Conservation (phyloP, 2,329 filamentous ascomycete species). For the Monosporascus sp. region DNA sequence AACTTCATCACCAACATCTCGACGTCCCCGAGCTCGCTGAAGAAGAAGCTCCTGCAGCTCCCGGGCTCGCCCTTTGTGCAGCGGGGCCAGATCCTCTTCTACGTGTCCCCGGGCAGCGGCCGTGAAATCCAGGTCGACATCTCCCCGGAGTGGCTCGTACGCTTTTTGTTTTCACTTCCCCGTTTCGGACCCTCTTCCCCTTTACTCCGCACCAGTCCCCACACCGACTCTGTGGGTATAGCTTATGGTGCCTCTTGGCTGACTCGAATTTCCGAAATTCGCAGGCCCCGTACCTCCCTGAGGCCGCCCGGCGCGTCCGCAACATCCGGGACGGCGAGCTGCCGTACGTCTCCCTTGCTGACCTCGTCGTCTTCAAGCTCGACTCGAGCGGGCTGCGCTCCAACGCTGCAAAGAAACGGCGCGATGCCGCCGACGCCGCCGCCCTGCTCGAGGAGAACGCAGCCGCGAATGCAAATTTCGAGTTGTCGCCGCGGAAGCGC, state of each 20-base stretch:
- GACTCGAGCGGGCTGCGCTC: slow-evolving; percentile 16
- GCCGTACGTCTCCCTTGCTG: slow-evolving; percentile 19
- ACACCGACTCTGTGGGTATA: too few relatives aligned
- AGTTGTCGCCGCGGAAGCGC: background rate
- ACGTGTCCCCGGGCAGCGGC: slow-evolving; percentile 10
- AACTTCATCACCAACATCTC: slow-evolving; percentile 21
- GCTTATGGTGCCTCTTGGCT: too few relatives aligned
- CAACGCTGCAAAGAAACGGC: slow-evolving; percentile 13
- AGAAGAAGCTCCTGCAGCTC: slow-evolving; percentile 15
- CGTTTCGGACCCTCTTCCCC: background rate
- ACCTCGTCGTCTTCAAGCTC: slow-evolving; percentile 21
- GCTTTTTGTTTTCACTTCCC: slow-evolving; percentile 1
- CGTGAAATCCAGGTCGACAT: slow-evolving; percentile 18
- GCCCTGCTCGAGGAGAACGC: slow-evolving; percentile 13
- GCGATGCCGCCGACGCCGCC: slow-evolving; percentile 17
- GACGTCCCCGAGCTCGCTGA: slow-evolving; percentile 14
- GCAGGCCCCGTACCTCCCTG: slow-evolving; percentile 18
- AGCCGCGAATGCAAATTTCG: background rate
- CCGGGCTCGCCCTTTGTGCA: slow-evolving; percentile 18
- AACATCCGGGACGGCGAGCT: slow-evolving; percentile 15
- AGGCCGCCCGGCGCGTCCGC: slow-evolving; percentile 11
- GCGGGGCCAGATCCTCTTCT: slow-evolving; percentile 15
- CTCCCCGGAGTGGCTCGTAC: slow-evolving; percentile 19
- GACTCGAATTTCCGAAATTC: too few relatives aligned
- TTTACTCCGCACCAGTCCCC: background rate